Evolutionary conservation across 495 filamentous ascomycete genomes (phyloP).

Genomic region (Trichoderma parareesei): DNA sequence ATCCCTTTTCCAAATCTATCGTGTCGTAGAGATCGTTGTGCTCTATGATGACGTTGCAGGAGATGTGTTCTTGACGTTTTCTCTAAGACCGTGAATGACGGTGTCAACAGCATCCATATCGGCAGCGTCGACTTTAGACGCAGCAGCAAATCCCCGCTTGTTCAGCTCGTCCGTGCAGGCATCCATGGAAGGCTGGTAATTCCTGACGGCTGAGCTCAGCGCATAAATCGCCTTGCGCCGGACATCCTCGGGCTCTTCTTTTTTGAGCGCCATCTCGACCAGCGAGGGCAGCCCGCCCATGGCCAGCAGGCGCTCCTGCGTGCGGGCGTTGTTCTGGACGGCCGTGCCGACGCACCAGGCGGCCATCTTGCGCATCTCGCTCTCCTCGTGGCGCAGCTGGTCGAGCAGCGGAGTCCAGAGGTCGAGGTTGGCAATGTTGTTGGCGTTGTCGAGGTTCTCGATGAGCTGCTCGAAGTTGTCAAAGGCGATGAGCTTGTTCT

Average conservation of each 20-base stretch:
- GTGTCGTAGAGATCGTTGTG: background rate
- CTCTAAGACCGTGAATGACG: constrained; percentile 59
- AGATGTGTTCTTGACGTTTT: constrained; percentile 27
- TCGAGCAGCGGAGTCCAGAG: constrained; percentile 74
- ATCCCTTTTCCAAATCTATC: background rate
- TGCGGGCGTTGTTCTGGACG: constrained; percentile 86
- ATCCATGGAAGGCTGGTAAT: constrained; percentile 73
- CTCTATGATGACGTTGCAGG: background rate
- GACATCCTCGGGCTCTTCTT: constrained; percentile 49
- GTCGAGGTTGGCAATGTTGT: constrained; percentile 69
- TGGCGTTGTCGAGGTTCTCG: constrained; percentile 90
- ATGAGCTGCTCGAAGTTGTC: constrained; percentile 95
- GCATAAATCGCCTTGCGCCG: constrained; percentile 84
- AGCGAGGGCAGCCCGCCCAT: constrained; percentile 63
- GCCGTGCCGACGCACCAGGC: constrained; percentile 92
- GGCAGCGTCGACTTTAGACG: constrained; percentile 51
- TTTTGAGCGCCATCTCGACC: constrained; percentile 51
- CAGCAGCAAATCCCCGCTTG: constrained; percentile 38
- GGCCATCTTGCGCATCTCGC: constrained; percentile 67
- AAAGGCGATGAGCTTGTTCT: constrained; percentile 79
- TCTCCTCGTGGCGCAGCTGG: constrained; percentile 57
- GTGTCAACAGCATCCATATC: constrained; percentile 81
- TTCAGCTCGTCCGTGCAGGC: constrained; percentile 53
- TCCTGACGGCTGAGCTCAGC: constrained; percentile 72
- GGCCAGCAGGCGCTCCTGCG: constrained; percentile 68